Evolutionary conservation across 2,329 filamentous ascomycete genomes (phyloP).

Genomic region (Trichoderma koningiopsis): DNA sequence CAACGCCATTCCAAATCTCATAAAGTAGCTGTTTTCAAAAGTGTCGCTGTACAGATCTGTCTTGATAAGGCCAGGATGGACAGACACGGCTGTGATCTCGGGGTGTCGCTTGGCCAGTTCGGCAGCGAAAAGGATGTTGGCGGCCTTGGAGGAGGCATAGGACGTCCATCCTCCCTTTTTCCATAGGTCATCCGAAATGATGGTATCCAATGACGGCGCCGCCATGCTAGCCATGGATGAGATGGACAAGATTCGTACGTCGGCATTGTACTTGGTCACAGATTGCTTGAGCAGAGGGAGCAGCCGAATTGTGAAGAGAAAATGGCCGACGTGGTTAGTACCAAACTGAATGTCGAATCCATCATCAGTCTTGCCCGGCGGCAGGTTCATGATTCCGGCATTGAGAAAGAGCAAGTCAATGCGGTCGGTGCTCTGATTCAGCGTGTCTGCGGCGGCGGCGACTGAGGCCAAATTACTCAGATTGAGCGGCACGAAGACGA

Average conservation of each 20-base stretch:
- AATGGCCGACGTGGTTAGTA: slow-evolving; percentile 45
- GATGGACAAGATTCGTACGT: slow-evolving; percentile 33
- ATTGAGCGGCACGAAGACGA: slow-evolving; percentile 31
- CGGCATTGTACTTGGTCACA: slow-evolving; percentile 10
- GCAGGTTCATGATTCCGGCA: slow-evolving; percentile 48
- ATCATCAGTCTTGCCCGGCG: slow-evolving; percentile 43
- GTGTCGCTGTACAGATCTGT: slow-evolving; percentile 33
- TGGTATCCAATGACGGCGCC: slow-evolving; percentile 35
- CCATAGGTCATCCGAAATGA: slow-evolving; percentile 35
- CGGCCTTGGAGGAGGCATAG: slow-evolving; percentile 55
- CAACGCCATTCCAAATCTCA: neutral
- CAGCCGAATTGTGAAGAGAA: slow-evolving; percentile 8
- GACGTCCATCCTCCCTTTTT: slow-evolving; percentile 44
- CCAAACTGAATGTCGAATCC: slow-evolving; percentile 54
- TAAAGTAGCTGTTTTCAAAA: neutral
- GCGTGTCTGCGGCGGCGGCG: neutral
- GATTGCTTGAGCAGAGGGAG: slow-evolving; percentile 4
- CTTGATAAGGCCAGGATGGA: slow-evolving; percentile 51
- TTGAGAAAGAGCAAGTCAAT: slow-evolving; percentile 52
- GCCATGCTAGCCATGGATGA: slow-evolving; percentile 35
- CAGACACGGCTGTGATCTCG: slow-evolving; percentile 45
- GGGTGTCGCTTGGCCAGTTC: slow-evolving; percentile 50
- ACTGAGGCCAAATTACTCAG: slow-evolving; percentile 5
- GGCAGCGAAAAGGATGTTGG: slow-evolving; percentile 50
- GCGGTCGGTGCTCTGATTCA: slow-evolving; percentile 22